Evolutionary conservation across 1,284 basidiomycete species (phyloP).

Genomic region (Mycena citricolor): DNA sequence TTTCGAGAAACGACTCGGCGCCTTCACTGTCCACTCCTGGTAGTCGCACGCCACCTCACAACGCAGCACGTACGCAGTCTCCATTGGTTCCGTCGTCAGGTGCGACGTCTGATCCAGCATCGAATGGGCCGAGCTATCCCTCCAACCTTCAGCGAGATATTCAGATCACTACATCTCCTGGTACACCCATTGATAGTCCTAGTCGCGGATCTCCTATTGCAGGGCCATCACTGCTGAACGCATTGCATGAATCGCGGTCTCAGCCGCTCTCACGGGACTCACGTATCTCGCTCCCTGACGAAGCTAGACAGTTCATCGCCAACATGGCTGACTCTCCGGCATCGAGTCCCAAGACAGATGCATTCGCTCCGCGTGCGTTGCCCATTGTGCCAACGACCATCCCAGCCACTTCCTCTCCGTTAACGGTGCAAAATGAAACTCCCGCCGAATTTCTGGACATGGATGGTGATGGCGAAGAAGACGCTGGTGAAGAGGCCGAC

Average conservation of each 20-base stretch:
- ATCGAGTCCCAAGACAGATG: slow-evolving; percentile 48
- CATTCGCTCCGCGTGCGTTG: slow-evolving; percentile 30
- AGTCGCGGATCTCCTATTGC: background rate
- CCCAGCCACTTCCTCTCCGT: slow-evolving; percentile 23
- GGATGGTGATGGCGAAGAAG: slow-evolving; percentile 53
- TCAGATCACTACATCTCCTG: slow-evolving; percentile 14
- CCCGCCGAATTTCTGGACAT: slow-evolving; percentile 58
- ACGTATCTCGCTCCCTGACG: slow-evolving; percentile 68
- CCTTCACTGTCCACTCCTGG: too few relatives aligned
- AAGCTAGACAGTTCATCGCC: slow-evolving; percentile 67
- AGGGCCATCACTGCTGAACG: slow-evolving; percentile 31
- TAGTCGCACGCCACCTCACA: too few relatives aligned
- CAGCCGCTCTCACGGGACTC: slow-evolving; percentile 50
- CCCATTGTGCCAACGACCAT: slow-evolving; percentile 8
- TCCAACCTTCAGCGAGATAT: slow-evolving; percentile 4
- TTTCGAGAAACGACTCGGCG: too few relatives aligned
- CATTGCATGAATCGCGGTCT: slow-evolving; percentile 23
- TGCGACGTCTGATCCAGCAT: too few relatives aligned
- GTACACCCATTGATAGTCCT: slow-evolving; percentile 11
- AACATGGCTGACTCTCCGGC: slow-evolving; percentile 63
- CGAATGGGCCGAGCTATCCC: too few relatives aligned
- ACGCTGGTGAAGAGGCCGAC: slow-evolving; percentile 36
- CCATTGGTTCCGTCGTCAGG: too few relatives aligned
- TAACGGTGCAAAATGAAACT: too few relatives aligned
- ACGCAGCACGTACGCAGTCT: too few relatives aligned